Evolutionary conservation across 2,329 filamentous ascomycete species (phyloP), one percentile per base, ranked within the genome.

Genomic region (Neoascochyta sp.): DNA sequence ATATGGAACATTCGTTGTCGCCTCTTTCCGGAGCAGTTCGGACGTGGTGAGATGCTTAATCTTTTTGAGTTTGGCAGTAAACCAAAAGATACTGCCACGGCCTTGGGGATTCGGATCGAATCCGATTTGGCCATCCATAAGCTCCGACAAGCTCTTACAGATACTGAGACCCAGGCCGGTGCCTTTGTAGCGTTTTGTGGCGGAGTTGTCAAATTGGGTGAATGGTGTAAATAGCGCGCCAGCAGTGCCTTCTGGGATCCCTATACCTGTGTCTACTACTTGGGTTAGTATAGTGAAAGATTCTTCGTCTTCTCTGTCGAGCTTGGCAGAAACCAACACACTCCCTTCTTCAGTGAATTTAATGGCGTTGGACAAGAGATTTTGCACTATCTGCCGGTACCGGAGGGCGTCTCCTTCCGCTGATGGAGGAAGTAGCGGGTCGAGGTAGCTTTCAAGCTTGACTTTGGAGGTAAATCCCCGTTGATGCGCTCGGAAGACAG

Each of bases 381-480:
- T 81, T 41, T 80, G 74, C n/a, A 80, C 48, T 10, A 80, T 72
- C 41, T 81, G 77, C 7, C 76, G 72, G 45, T 75, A 80, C 10
- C 77, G 70, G 4, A 80, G 63, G 4, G 75, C 70, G 39, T 81
- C 78, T 4, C 76, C 76, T 37, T 70, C 67, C 3, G 72, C 64
- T 8, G 68, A 61, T 30, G 60, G 63, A 1, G 75, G 75, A 16
- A 78, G 65, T 12, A 67, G 56, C 3, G 67, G 61, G 5, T 69
- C 61, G 13, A 75, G 55, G 4, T 57, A 47, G 12, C 63, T 63
- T 33, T 67, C 66, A 3, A 79, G 52, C 6, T 63, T 57, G 0
- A 77, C 70, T 1, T 64, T 65, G 0, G 71, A 62, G 24, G 67
- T 67, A 25, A 74, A 42, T 3, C 65, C 62, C 1, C 66, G 61